phyloP scores from a whole-genome alignment of 2,329 filamentous ascomycete genomes.

The Colletotrichum abscissum region DNA sequence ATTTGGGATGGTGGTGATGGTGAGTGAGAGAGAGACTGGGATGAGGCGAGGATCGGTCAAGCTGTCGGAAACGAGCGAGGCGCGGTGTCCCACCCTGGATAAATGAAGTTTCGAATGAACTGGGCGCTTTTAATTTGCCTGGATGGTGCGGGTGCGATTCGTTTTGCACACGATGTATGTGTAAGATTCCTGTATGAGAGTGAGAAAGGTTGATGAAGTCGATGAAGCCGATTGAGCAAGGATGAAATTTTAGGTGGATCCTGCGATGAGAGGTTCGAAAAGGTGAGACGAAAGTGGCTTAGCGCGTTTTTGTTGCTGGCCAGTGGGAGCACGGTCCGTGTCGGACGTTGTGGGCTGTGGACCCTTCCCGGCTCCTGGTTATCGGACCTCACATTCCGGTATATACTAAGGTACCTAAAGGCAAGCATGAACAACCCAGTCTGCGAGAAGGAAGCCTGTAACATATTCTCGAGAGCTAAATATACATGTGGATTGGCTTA shows the following conservation, averaged over 20 bases:
- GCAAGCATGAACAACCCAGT: no score
- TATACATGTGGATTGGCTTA: no score
- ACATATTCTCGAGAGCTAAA: no score
- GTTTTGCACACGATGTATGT: background rate
- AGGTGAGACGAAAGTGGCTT: background rate
- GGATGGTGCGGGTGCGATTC: background rate
- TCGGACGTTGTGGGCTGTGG: background rate
- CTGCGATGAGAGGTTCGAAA: constrained; percentile 13
- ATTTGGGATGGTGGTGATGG: background rate
- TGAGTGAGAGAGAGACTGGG: background rate
- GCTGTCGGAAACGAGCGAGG: background rate
- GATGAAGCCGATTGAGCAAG: background rate
- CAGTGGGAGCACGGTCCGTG: background rate
- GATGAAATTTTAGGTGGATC: constrained; percentile 35
- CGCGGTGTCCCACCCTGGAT: background rate
- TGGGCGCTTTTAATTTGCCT: background rate
- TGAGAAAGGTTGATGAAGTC: constrained; percentile 5
- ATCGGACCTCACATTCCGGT: background rate
- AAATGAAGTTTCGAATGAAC: background rate
- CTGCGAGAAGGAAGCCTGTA: no score
- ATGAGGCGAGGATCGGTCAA: background rate
- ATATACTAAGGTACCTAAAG: no score
- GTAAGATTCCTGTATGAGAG: background rate
- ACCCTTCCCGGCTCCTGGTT: background rate
- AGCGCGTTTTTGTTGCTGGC: background rate